Evolutionary conservation across 192 early-diverging fungal genomes (phyloP).

Genomic region (Cetraspora pellucida): DNA sequence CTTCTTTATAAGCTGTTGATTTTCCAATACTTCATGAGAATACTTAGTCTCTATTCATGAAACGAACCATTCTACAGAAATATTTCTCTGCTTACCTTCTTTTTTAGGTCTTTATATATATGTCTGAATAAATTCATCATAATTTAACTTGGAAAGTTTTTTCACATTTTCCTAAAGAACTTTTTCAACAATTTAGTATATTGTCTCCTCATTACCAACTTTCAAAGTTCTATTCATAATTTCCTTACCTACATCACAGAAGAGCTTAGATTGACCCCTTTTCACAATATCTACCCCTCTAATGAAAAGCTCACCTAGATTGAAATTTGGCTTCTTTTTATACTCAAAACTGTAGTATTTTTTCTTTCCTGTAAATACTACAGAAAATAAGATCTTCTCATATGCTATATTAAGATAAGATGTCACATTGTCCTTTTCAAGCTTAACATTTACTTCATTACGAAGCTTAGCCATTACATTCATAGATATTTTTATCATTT

Average conservation of each 20-base stretch:
- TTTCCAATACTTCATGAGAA: background rate
- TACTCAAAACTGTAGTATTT: background rate
- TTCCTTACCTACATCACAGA: background rate
- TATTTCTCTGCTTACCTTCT: too few relatives aligned
- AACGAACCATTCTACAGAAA: background rate
- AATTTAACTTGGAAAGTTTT: background rate
- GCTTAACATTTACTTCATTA: background rate
- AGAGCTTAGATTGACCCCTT: conserved; percentile 2
- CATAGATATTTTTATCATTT: conserved; percentile 31
- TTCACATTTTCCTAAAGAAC: background rate
- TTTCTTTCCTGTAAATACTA: conserved; percentile 9
- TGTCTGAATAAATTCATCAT: background rate
- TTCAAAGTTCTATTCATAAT: conserved; percentile 1
- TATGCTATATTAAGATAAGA: conserved; percentile 18
- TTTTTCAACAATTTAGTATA: background rate
- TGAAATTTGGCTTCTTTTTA: background rate
- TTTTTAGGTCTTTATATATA: background rate
- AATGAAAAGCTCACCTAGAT: background rate
- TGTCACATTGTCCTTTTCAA: background rate
- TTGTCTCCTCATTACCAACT: background rate
- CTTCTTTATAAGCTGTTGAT: conserved; percentile 21
- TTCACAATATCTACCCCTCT: conserved; percentile 19
- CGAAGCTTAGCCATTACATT: background rate
- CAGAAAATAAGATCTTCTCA: conserved; percentile 1
- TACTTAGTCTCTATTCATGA: background rate